Percentiles rank a stretch among this genome's conserved stretches.
Conservation (phyloP, 352 stramenopile genomes). For the Phytophthora vignae region DNA sequence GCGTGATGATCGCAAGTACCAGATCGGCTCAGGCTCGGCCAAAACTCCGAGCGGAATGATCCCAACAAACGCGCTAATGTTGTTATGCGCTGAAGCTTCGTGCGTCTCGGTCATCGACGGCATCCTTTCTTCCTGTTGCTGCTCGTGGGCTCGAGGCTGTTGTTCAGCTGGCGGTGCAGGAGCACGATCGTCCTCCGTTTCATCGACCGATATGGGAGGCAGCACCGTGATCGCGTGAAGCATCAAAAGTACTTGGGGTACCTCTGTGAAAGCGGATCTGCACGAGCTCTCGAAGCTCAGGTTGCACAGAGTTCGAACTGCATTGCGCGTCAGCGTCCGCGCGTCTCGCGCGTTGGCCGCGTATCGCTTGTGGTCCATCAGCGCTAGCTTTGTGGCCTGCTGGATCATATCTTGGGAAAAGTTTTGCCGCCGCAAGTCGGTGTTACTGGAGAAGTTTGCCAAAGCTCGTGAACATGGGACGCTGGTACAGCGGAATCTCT, state of each 20-base stretch:
- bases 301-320: constrained; percentile 66
- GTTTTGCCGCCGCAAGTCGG: constrained; percentile 56
- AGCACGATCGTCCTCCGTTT: constrained; percentile 2
- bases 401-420: constrained; percentile 67
- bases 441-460: constrained; percentile 76
- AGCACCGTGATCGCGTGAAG: constrained; percentile 50
- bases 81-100: not conserved
- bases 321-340: constrained; percentile 59
- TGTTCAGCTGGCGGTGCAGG: not conserved
- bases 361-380: constrained; percentile 54
- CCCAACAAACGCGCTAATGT: not conserved
- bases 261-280: constrained; percentile 61
- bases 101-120: constrained; percentile 18
- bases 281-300: constrained; percentile 68
- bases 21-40: constrained; percentile 13
- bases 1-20: constrained; percentile 27
- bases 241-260: constrained; percentile 59
- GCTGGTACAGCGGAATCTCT: constrained; percentile 52
- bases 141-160: not conserved
- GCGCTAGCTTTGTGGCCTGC: constrained; percentile 53
- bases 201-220: constrained; percentile 13
- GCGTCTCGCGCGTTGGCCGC: constrained; percentile 26
- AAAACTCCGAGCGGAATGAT: constrained; percentile 8
- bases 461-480: constrained; percentile 66
- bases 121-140: constrained; percentile 7